These are phyloP conservation scores for Clavispora santaluciae DNA, from an alignment of 805 yeast species.

Conservation along the genomic window DNA sequence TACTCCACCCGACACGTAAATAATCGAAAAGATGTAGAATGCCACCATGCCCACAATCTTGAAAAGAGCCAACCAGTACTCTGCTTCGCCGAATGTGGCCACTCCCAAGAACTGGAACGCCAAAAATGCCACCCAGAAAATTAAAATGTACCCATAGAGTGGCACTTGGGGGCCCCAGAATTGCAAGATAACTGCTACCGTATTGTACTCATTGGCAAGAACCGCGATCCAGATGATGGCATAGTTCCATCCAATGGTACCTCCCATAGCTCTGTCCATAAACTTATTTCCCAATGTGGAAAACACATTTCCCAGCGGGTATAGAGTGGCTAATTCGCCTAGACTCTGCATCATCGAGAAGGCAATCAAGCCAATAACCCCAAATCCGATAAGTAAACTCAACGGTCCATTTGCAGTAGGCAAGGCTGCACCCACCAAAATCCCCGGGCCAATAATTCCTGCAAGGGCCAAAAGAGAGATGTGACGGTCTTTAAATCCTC, in stretches of 20 bases:
- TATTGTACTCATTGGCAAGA: slow-evolving; percentile 51
- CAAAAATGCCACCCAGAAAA: slow-evolving; percentile 49
- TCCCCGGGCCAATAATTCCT: slow-evolving; percentile 60
- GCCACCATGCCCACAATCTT: slow-evolving; percentile 45
- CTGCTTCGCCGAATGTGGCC: slow-evolving; percentile 52
- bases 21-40: slow-evolving; percentile 48
- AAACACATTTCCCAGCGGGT: slow-evolving; percentile 50
- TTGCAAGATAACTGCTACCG: slow-evolving; percentile 45
- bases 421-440: slow-evolving; percentile 49
- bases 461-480: slow-evolving; percentile 49
- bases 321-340: slow-evolving; percentile 52
- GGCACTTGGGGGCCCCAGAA: slow-evolving; percentile 51
- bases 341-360: slow-evolving; percentile 50
- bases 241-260: slow-evolving; percentile 50
- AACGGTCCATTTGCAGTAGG: slow-evolving; percentile 49
- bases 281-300: slow-evolving; percentile 47
- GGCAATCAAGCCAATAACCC: slow-evolving; percentile 49
- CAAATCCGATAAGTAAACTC: slow-evolving; percentile 48
- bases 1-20: slow-evolving; percentile 42
- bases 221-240: slow-evolving; percentile 55
- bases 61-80: slow-evolving; percentile 47
- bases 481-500: slow-evolving; percentile 47
- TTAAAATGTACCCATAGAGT: slow-evolving; percentile 49
- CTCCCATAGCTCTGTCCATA: slow-evolving; percentile 54
- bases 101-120: slow-evolving; percentile 49